Base-by-base conservation (phyloP, 495 filamentous ascomycete genomes). In the Podospora comata region DNA sequence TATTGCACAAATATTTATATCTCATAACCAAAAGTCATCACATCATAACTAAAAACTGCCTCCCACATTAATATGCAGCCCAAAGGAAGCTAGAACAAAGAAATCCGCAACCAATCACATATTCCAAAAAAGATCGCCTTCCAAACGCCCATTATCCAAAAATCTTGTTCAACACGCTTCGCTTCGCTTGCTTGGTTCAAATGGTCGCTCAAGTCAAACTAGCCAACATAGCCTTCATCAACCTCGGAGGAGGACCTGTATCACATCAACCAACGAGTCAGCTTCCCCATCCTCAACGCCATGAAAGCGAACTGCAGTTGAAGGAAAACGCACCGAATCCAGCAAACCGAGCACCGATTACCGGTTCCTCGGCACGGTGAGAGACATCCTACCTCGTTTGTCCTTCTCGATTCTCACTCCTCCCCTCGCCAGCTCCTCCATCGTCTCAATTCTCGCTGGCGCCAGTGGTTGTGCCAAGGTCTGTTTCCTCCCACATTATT, bases 311-410 rank as follows among this genome's bases (percentile, higher is more conserved):
- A 48, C 20, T 48, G 39, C 39, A 48, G 39, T 48, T 48, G 1
- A 44, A 53, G n/a, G 57, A 71, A 69, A 75, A 66, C 58, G 57
- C 68, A 74, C 74, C 65, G 15, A 15, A 2, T 53, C 20, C 62
- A n/a, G 32, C 19, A 60, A 70, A 71, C 18, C 28, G 60, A 64
- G 55, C 20, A 69, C 78, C 78, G 74, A 76, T 82, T 77, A 76
- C 74, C 79, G 79, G 80, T 83, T 76, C 77, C 80, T 85, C 78
- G 87, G 85, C 79, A 87, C 77, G 78, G 81, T 83, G 79, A 90
- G 85, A 79, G 83, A 85, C 84, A 91, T 83, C 89, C 84, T 93
- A 96, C 93, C 91, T 90, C 86, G 92, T 79, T 88, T 88, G 75
- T 96, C 91, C 82, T 88, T 90, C 80, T 90, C 89, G 70, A 95